These are phyloP conservation scores for Betula pendula DNA, from an alignment of 306 rosid species.

Conservation along the genomic window DNA sequence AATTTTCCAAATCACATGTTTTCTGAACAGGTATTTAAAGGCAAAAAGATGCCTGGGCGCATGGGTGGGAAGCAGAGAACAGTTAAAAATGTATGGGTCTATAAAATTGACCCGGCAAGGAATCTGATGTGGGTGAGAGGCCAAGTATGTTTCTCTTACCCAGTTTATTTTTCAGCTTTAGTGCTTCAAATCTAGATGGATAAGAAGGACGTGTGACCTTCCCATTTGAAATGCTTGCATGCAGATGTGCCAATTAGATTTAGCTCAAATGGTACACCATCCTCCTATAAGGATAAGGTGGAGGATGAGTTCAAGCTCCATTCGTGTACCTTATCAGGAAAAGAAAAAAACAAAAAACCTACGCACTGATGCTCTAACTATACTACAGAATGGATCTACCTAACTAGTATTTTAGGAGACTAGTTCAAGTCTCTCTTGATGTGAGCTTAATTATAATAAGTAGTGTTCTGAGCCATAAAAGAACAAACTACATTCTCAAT, in stretches of 20 bases:
- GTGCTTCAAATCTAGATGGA: slow-evolving; percentile 10
- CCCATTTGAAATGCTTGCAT: background rate
- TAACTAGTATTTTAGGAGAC: background rate
- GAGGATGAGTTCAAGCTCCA: background rate
- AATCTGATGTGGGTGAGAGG: slow-evolving; percentile 94
- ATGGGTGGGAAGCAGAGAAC: slow-evolving; percentile 94
- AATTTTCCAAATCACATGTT: slow-evolving; percentile 7
- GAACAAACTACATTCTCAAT: background rate
- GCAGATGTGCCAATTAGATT: background rate
- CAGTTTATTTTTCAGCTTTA: slow-evolving; percentile 9
- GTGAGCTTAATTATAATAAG: background rate
- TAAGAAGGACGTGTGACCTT: background rate
- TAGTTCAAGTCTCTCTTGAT: background rate
- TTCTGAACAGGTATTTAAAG: slow-evolving; percentile 69
- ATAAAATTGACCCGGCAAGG: slow-evolving; percentile 92
- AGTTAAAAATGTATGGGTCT: slow-evolving; percentile 89
- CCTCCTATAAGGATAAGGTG: background rate
- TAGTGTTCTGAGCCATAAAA: background rate
- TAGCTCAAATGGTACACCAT: background rate
- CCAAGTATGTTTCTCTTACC: slow-evolving; percentile 59
- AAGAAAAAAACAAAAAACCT: background rate
- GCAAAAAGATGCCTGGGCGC: slow-evolving; percentile 88
- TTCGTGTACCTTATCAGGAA: background rate
- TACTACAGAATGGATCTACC: background rate
- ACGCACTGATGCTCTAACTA: background rate